phyloP scores from a whole-genome alignment of 2,329 filamentous ascomycete genomes.

The Penicillium sp. region DNA sequence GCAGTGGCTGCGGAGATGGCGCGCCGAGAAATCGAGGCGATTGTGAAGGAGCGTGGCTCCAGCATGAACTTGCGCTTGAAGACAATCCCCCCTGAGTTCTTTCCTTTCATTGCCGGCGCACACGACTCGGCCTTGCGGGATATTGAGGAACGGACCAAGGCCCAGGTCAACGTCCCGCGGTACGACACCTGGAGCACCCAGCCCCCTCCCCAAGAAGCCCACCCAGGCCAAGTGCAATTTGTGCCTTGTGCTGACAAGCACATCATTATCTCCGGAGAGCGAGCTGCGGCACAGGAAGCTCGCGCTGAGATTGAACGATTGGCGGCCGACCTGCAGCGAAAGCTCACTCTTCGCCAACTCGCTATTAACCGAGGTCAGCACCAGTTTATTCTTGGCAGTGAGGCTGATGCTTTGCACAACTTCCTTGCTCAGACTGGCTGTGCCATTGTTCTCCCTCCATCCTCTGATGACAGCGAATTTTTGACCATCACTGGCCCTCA shows the following conservation, averaged over 20 bases:
- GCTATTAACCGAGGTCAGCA: slow-evolving; percentile 83
- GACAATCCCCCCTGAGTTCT: slow-evolving; percentile 85
- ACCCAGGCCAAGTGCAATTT: slow-evolving; percentile 67
- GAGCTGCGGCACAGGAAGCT: slow-evolving; percentile 73
- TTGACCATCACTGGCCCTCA: slow-evolving; percentile 81
- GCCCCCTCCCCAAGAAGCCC: slow-evolving; percentile 62
- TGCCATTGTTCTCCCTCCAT: slow-evolving; percentile 74
- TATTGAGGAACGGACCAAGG: slow-evolving; percentile 69
- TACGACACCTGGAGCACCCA: slow-evolving; percentile 71
- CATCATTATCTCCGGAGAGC: slow-evolving; percentile 84
- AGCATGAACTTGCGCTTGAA: slow-evolving; percentile 78
- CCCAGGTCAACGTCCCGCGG: slow-evolving; percentile 78
- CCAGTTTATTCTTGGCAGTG: slow-evolving; percentile 89
- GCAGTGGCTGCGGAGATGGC: slow-evolving; percentile 82
- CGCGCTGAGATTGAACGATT: slow-evolving; percentile 77
- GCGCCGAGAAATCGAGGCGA: slow-evolving; percentile 76
- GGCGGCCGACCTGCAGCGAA: slow-evolving; percentile 70
- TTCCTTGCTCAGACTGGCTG: slow-evolving; percentile 92
- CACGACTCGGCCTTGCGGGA: slow-evolving; percentile 65
- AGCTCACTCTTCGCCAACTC: slow-evolving; percentile 73
- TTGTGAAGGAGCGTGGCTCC: slow-evolving; percentile 80
- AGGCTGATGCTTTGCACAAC: slow-evolving; percentile 73
- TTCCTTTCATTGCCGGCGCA: slow-evolving; percentile 86
- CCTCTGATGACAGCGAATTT: slow-evolving; percentile 73
- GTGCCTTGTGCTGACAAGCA: slow-evolving; percentile 68